Evolutionary conservation across 1,139 yeast genomes (phyloP).

Genomic region (Debaryomyces psychrophilus): DNA sequence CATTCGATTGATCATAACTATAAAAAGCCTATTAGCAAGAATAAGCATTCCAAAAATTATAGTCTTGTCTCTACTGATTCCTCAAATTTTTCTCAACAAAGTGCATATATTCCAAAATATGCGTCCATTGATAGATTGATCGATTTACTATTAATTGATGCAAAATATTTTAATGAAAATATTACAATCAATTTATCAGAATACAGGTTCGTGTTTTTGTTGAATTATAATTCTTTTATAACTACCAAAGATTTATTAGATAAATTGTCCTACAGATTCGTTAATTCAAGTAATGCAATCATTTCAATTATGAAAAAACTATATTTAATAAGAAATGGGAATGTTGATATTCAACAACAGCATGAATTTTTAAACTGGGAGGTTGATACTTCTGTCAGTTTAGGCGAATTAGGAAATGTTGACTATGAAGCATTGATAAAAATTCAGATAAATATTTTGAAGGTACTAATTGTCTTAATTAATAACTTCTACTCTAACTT

Average conservation of each 20-base stretch:
- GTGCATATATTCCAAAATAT: conserved; percentile 43
- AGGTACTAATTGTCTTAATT: conserved; percentile 72
- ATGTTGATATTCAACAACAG: conserved; percentile 11
- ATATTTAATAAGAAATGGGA: conserved; percentile 18
- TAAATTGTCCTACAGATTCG: conserved; percentile 46
- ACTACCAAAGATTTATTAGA: conserved; percentile 47
- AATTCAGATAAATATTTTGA: conserved; percentile 82
- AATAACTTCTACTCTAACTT: conserved; percentile 77
- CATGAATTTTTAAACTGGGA: conserved; percentile 60
- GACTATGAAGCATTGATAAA: conserved; percentile 62
- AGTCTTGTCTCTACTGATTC: conserved; percentile 15
- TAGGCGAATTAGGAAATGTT: conserved; percentile 46
- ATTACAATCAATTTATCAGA: conserved; percentile 48
- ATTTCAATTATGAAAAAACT: conserved; percentile 47
- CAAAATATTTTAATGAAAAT: conserved; percentile 40
- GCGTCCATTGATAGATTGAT: conserved; percentile 46
- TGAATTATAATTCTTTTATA: conserved; percentile 47
- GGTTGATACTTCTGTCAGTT: conserved; percentile 37
- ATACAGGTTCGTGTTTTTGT: conserved; percentile 47
- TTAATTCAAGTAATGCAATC: conserved; percentile 52
- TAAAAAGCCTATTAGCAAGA: conserved; percentile 2
- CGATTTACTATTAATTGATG: conserved; percentile 46
- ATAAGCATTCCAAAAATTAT: conserved; percentile 9
- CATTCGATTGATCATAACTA: conserved; percentile 11
- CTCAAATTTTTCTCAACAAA: conserved; percentile 16